Evolutionary conservation across 257 asterid species (phyloP).

Genomic region (Scutellaria barbata): DNA sequence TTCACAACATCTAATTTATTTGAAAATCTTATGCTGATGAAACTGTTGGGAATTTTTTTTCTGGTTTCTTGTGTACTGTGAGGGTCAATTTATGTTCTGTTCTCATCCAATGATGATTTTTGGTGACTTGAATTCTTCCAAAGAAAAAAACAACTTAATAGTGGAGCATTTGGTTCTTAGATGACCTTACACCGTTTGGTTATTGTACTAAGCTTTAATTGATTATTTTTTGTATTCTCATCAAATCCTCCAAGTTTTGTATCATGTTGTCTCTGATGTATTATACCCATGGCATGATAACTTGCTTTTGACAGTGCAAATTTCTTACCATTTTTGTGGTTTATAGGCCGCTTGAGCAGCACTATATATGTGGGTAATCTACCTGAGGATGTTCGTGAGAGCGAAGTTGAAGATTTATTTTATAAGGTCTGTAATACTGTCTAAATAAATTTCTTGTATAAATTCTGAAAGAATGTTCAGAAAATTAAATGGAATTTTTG

Average conservation of each 20-base stretch:
- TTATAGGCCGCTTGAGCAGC: slow-evolving; percentile 68
- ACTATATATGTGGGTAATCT: slow-evolving; percentile 85
- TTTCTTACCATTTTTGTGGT: background rate
- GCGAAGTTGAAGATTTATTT: slow-evolving; percentile 81
- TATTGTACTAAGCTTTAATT: background rate
- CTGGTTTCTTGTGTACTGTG: background rate
- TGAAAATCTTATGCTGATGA: background rate
- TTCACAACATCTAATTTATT: background rate
- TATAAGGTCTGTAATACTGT: slow-evolving; percentile 40
- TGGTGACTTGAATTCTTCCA: background rate
- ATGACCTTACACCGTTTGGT: background rate
- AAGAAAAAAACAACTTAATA: background rate
- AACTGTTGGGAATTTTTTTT: background rate
- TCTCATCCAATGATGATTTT: background rate
- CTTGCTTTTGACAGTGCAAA: background rate
- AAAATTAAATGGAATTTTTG: background rate
- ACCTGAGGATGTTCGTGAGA: slow-evolving; percentile 77
- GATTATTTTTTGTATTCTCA: background rate
- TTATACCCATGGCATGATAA: too few relatives aligned
- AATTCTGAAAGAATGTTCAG: background rate
- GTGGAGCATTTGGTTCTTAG: background rate
- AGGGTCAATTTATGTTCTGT: too few relatives aligned
- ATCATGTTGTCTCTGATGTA: background rate
- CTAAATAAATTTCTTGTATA: background rate
- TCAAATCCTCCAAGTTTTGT: background rate